Percentiles rank a stretch among this genome's conserved stretches.
Evolutionary conservation across 2,329 filamentous ascomycete genomes (phyloP).

Genomic region (Zymoseptoria crescenta): DNA sequence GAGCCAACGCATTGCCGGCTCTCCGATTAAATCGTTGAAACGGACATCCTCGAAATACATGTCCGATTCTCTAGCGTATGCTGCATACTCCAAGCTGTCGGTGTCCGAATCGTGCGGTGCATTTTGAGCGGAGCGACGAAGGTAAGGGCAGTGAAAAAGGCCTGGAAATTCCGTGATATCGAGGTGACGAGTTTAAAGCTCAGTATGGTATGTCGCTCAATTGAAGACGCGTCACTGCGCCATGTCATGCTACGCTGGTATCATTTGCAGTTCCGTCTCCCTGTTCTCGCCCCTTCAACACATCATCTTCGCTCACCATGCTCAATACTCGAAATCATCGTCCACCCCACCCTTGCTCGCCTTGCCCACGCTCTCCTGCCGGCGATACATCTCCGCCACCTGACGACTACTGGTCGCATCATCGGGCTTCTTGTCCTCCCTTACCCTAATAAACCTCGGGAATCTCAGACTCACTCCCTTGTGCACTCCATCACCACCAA

Average conservation of each 20-base stretch:
- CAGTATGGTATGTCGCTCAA: too few relatives aligned
- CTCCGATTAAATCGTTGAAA: too few relatives aligned
- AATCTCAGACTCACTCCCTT: constrained; percentile 85
- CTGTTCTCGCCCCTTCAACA: not conserved
- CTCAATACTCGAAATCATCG: constrained; percentile 93
- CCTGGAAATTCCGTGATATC: too few relatives aligned
- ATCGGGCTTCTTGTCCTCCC: constrained; percentile 94
- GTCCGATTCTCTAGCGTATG: too few relatives aligned
- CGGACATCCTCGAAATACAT: too few relatives aligned
- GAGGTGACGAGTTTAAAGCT: too few relatives aligned
- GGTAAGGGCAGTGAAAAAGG: too few relatives aligned
- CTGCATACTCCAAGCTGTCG: too few relatives aligned
- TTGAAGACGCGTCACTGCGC: too few relatives aligned
- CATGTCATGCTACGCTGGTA: not conserved
- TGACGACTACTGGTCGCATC: constrained; percentile 76
- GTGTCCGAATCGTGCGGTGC: too few relatives aligned
- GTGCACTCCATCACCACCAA: constrained; percentile 52
- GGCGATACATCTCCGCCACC: constrained; percentile 94
- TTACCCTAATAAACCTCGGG: constrained; percentile 80
- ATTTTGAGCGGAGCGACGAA: too few relatives aligned
- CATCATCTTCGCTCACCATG: not conserved
- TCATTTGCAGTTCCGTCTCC: not conserved
- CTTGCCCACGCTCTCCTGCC: constrained; percentile 84
- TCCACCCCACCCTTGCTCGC: constrained; percentile 80
- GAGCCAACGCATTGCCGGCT: too few relatives aligned